phyloP scores from a whole-genome alignment of 352 stramenopile species.

The Hyaloperonospora arabidopsidis region DNA sequence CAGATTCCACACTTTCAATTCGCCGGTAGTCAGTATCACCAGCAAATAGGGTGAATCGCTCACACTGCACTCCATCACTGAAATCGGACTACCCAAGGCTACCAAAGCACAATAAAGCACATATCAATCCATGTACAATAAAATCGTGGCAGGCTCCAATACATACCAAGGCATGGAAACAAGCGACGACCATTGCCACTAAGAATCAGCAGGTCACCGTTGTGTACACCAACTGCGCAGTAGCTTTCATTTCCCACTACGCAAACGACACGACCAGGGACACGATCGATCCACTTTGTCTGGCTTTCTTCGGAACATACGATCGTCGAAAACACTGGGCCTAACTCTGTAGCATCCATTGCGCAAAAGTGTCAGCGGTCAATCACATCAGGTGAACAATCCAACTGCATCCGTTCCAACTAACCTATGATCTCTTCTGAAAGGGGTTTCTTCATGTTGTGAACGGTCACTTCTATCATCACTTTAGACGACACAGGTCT shows the following conservation, averaged over 20 bases:
- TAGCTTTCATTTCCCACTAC: slow-evolving; percentile 58
- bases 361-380: slow-evolving; percentile 3
- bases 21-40: slow-evolving; percentile 54
- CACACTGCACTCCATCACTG: slow-evolving; percentile 65
- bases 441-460: slow-evolving; percentile 48
- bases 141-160: neutral
- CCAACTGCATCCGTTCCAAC: slow-evolving; percentile 6
- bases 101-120: slow-evolving; percentile 1
- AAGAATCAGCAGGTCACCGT: slow-evolving; percentile 61
- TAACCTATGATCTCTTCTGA: slow-evolving; percentile 42
- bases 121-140: neutral
- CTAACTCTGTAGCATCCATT: slow-evolving; percentile 33
- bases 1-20: slow-evolving; percentile 72
- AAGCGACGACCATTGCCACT: slow-evolving; percentile 54
- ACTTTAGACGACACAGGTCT: slow-evolving; percentile 11
- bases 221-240: slow-evolving; percentile 51
- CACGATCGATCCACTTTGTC: slow-evolving; percentile 74
- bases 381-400: neutral
- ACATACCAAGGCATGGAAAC: slow-evolving; percentile 72
- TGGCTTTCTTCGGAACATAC: slow-evolving; percentile 46
- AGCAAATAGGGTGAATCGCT: slow-evolving; percentile 58
- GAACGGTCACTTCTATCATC: slow-evolving; percentile 55
- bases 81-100: slow-evolving; percentile 60
- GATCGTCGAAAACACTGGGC: slow-evolving; percentile 63
- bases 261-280: slow-evolving; percentile 51